A percentile compares a stretch with the other conserved stretches of the same genome.
Evolutionary conservation across 2,329 filamentous ascomycete genomes (phyloP).

Genomic region (Trichoderma polysporum): DNA sequence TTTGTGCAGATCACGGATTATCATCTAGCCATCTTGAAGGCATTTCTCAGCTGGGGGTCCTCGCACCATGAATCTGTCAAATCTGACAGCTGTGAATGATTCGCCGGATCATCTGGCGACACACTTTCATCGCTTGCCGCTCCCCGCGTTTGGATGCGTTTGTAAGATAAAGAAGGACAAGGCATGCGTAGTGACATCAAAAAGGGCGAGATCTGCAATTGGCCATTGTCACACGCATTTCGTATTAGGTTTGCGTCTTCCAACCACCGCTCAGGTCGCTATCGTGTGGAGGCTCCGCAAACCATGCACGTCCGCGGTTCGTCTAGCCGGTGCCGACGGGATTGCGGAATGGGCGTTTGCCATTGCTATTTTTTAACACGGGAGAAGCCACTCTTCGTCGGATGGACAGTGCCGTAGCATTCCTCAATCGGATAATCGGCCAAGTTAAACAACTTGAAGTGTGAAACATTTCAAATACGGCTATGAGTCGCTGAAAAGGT

Average conservation of each 20-base stretch:
- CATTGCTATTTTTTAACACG: background rate
- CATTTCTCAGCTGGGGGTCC: background rate
- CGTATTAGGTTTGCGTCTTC: background rate
- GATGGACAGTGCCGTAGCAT: background rate
- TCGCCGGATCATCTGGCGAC: background rate
- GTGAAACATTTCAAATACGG: background rate
- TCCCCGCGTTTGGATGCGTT: background rate
- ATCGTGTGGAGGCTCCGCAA: background rate
- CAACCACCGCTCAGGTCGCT: background rate
- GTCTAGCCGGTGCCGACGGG: background rate
- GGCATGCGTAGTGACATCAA: background rate
- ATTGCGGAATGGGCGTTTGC: background rate
- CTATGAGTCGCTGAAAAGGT: background rate
- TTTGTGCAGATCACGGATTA: background rate
- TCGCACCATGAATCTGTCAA: background rate
- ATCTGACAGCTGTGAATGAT: background rate
- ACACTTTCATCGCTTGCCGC: background rate
- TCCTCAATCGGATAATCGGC: background rate
- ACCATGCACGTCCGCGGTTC: background rate
- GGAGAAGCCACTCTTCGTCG: background rate
- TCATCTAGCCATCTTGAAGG: background rate
- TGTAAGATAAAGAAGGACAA: background rate
- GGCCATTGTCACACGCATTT: background rate
- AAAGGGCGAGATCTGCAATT: background rate
- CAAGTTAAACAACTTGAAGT: background rate